Evolutionary conservation across 1,284 basidiomycete genomes (phyloP), one percentile per base, ranked within the genome.

Genomic region (Anthracocystis panici-leucophaei): DNA sequence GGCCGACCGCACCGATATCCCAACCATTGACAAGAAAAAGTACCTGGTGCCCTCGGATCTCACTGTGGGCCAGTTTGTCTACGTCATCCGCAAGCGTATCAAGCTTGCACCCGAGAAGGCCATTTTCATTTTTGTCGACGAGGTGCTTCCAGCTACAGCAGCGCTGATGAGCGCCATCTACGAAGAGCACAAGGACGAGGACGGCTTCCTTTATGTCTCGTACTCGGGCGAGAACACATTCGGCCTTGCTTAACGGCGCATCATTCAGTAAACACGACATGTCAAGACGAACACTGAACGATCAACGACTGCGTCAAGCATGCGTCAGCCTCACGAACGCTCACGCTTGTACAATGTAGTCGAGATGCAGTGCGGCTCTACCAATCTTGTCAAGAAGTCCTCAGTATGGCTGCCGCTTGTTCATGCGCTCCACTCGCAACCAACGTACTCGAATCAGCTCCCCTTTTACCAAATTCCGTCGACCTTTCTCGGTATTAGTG

Each of bases 11-110:
- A 97, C 95, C 63, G 97, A 99, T 87, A 98, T 99, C 85, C 94
- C 95, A 0, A 96, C 95, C 21, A 98, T 99, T 84, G 97, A 99
- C 90, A 99, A 99, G 93, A 99, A 99, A 93, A 99, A 99, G 89
- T 99, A 99, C 83, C 89, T 99, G 50, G 97, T 99, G 4, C 97
- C 97, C 57, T 96, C 95, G 93, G 96, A 99, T 87, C 88, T 99
- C 58, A 99, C 97, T 27, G 97, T 99, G 7, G 83, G 83, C 12
- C 83, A 99, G 86, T 99, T 99, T 85, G 97, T 99, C 68, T 99
- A 99, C 86, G 97, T 99, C 49, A 99, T 99, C 85, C 92, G 97
- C 84, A 99, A 99, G 90, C 93, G 97, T 63, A 99, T 99, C 92
- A 99, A 99, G 91, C 91, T 99, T 63, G 93, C 95, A 38, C 96